Evolutionary conservation across 2,329 filamentous ascomycete genomes (phyloP).

Genomic region (Parafenestella ontariensis): DNA sequence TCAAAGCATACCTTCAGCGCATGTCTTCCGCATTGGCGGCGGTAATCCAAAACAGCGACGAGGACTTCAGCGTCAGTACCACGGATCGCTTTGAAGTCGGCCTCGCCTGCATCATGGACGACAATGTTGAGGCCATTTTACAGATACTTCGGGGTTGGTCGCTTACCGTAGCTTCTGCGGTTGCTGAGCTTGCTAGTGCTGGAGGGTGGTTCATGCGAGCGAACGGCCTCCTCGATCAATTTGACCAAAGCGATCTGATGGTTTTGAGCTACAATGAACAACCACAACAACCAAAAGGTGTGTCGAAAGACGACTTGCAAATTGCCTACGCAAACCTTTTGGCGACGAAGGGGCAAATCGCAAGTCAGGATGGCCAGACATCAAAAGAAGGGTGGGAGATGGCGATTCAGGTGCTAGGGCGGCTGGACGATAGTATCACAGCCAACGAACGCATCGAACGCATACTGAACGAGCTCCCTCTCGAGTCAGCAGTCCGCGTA

Average conservation of each 20-base stretch:
- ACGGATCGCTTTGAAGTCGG: conserved; percentile 80
- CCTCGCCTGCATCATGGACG: conserved; percentile 81
- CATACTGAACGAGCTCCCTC: conserved; percentile 74
- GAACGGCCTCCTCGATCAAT: conserved; percentile 65
- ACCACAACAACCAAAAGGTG: conserved; percentile 39
- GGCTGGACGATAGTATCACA: conserved; percentile 75
- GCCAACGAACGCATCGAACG: conserved; percentile 77
- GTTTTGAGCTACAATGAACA: conserved; percentile 69
- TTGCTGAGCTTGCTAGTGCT: conserved; percentile 83
- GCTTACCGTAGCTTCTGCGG: conserved; percentile 75
- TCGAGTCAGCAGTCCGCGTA: conserved; percentile 74
- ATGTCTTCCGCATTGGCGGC: conserved; percentile 73
- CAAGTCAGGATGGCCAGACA: conserved; percentile 36
- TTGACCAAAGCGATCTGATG: conserved; percentile 85
- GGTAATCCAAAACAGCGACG: conserved; percentile 70
- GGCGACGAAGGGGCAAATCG: conserved; percentile 53
- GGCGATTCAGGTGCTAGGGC: conserved; percentile 80
- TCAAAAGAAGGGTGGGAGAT: conserved; percentile 82
- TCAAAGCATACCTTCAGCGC: conserved; percentile 75
- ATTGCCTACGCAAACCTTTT: conserved; percentile 76
- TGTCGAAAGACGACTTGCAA: conserved; percentile 81
- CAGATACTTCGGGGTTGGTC: conserved; percentile 81
- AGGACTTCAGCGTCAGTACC: conserved; percentile 75
- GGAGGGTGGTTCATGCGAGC: conserved; percentile 76
- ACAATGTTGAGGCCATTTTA: conserved; percentile 78